Evolutionary conservation across 495 filamentous ascomycete genomes (phyloP), one percentile per base, ranked within the genome.

Genomic region (Filosporella fistucella): DNA sequence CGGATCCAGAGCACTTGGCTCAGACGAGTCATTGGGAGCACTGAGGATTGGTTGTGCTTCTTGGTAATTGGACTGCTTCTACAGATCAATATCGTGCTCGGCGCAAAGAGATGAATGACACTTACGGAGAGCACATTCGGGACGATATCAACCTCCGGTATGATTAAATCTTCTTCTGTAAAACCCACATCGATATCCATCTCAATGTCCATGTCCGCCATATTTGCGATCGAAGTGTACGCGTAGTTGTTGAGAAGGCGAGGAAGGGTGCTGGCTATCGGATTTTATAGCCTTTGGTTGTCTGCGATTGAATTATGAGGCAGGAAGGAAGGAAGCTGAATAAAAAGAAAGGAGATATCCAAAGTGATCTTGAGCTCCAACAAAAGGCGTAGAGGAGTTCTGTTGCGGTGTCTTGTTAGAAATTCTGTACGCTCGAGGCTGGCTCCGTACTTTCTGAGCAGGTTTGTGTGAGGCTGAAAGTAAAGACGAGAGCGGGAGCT

Each of bases 141-240:
- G 54, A 63, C 58, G 49, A 61, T 41, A 2, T 73, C 73, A 11
- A 71, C 66, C 13, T 75, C 71, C 23, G 62, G 63, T 11, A 72
- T 57, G 17, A 54, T 59, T 6, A 68, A 57, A 30, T 69, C 64
- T 23, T 55, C 52, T 16, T 69, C 63, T 57, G n/a, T n/a, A n/a
- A 70, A 63, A 49, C 79, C 82, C 17, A 84, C 63, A 54, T 86
- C 84, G 41, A 88, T 61, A 53, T 89, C 86, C 63, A 89, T 85
- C 39, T 90, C 86, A 42, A 89, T 82, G 61, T 91, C 86, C 84
- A 87, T 87, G 51, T 68, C 61, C 13, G 49, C 55, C 55, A 58
- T 58, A 16, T n/a, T 46, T 41, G 39, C 28, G 17, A 20, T 22
- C 24, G 28, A 14, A 14, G 13, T 14, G 20, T 20, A 21, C n/a